phyloP scores from a whole-genome alignment of 306 rosid genomes.

The Dryas drummondii region DNA sequence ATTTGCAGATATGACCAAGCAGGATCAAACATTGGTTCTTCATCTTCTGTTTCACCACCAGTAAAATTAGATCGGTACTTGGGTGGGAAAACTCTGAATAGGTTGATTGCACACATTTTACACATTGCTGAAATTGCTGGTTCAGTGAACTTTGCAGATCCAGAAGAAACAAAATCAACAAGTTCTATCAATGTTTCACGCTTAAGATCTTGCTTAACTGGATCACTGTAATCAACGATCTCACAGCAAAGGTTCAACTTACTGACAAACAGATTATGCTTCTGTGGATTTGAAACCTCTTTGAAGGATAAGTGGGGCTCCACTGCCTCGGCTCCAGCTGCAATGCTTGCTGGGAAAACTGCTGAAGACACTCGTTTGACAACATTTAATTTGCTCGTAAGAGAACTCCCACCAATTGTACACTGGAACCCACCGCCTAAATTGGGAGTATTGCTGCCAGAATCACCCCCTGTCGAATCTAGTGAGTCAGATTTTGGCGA shows the following conservation, averaged over 20 bases:
- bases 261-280: slow-evolving; percentile 77
- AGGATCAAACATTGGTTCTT: slow-evolving; percentile 97
- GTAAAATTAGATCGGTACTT: slow-evolving; percentile 60
- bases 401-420: slow-evolving; percentile 87
- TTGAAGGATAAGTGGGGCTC: slow-evolving; percentile 87
- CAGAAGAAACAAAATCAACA: slow-evolving; percentile 89
- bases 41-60: slow-evolving; percentile 86
- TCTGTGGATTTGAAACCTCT: slow-evolving; percentile 89
- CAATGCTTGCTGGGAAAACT: slow-evolving; percentile 87
- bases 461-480: slow-evolving; percentile 63
- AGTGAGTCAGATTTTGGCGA: slow-evolving; percentile 62
- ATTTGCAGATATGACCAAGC: slow-evolving; percentile 89
- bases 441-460: slow-evolving; percentile 57
- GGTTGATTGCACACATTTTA: slow-evolving; percentile 83
- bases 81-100: slow-evolving; percentile 94
- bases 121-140: slow-evolving; percentile 78
- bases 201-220: slow-evolving; percentile 77
- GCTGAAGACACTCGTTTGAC: slow-evolving; percentile 96
- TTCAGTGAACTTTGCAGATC: slow-evolving; percentile 84
- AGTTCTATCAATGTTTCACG: slow-evolving; percentile 80
- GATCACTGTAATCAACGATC: slow-evolving; percentile 60
- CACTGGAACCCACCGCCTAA: slow-evolving; percentile 88
- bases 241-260: slow-evolving; percentile 89
- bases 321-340: slow-evolving; percentile 77
- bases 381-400: slow-evolving; percentile 90